These are phyloP conservation scores for Pisolithus thermaeus DNA, from an alignment of 1,284 basidiomycete species.

Conservation along the genomic window DNA sequence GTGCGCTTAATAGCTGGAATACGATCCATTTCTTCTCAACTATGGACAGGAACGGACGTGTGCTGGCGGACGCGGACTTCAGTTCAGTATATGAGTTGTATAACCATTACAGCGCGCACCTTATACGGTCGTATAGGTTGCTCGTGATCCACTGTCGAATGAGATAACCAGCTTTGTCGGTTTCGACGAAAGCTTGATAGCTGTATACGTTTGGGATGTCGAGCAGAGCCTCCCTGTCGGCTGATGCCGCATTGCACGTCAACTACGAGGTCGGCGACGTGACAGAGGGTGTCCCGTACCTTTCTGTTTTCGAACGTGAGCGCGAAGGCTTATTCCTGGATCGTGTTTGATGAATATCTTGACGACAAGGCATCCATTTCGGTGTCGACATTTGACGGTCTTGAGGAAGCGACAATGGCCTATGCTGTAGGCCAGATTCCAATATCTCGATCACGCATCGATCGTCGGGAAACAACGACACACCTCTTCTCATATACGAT, in stretches of 20 bases:
- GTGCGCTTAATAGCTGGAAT: conserved; percentile 85
- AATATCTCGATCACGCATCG: background rate
- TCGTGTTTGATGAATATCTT: conserved; percentile 83
- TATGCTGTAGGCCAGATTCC: conserved; percentile 43
- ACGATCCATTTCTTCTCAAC: conserved; percentile 99
- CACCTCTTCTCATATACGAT: conserved; percentile 90
- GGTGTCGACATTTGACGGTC: conserved; percentile 76
- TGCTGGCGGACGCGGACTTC: conserved; percentile 46
- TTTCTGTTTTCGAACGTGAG: conserved; percentile 60
- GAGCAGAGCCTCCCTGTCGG: conserved; percentile 77
- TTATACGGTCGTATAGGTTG: conserved; percentile 96
- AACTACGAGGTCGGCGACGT: background rate
- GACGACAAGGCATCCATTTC: conserved; percentile 65
- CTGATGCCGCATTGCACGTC: conserved; percentile 30
- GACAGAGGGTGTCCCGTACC: conserved; percentile 33
- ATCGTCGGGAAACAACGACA: conserved; percentile 12
- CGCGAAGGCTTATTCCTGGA: conserved; percentile 53
- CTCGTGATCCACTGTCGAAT: conserved; percentile 94
- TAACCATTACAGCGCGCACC: conserved; percentile 46
- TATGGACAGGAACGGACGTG: conserved; percentile 86
- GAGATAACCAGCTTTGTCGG: conserved; percentile 93
- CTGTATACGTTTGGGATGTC: conserved; percentile 88
- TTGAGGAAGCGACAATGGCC: conserved; percentile 94
- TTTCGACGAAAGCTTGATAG: conserved; percentile 90
- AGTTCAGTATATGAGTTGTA: background rate